These are phyloP conservation scores for Neofusicoccum cordaticola DNA, from an alignment of 2,329 filamentous ascomycete species.

Conservation along the genomic window DNA sequence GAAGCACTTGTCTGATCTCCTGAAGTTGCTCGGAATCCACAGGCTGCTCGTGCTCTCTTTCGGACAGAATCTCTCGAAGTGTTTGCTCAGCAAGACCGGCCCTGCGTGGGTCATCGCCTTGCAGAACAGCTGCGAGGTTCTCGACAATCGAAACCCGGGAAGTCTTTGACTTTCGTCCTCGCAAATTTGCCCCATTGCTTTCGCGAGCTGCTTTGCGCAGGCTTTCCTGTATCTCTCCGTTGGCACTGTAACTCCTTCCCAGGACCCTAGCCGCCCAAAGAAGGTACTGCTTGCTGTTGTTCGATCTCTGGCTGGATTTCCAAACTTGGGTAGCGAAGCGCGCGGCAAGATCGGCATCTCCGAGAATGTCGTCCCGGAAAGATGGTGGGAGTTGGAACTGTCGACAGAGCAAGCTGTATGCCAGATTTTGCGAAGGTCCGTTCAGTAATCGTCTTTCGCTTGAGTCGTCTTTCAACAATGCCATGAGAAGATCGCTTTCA, in stretches of 20 bases:
- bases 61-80: constrained; percentile 31
- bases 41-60: constrained; percentile 19
- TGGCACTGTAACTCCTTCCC: constrained; percentile 64
- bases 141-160: constrained; percentile 30
- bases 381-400: constrained; percentile 65
- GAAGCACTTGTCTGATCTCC: constrained; percentile 32
- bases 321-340: constrained; percentile 66
- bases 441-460: constrained; percentile 64
- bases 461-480: constrained; percentile 72
- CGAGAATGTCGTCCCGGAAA: constrained; percentile 64
- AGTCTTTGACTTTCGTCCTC: not conserved
- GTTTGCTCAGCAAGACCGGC: constrained; percentile 46
- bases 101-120: constrained; percentile 38
- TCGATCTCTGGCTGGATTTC: constrained; percentile 67
- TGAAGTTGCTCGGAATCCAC: constrained; percentile 21
- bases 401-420: constrained; percentile 69
- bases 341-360: constrained; percentile 62
- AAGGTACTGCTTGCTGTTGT: constrained; percentile 66
- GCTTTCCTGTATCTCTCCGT: not conserved
- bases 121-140: constrained; percentile 36
- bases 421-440: constrained; percentile 65
- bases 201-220: not conserved
- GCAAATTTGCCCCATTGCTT: not conserved
- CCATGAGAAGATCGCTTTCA: constrained; percentile 78
- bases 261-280: constrained; percentile 83